Base-by-base conservation (phyloP, 768 basidiomycete genomes). In the Suillus subalutaceus region DNA sequence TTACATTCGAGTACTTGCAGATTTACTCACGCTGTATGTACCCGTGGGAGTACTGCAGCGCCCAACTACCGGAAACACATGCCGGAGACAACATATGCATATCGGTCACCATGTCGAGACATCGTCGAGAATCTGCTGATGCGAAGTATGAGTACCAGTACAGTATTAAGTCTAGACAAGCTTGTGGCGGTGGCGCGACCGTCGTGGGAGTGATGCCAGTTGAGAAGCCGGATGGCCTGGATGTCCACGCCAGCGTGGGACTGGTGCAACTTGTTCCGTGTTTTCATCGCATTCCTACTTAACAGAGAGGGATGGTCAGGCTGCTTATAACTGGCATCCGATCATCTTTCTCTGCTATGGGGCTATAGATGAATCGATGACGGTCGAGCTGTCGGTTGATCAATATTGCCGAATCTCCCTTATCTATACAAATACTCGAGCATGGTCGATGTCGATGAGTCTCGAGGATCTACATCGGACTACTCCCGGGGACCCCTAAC, bases 301-400 rank as follows among this genome's bases (percentile, higher is more conserved):
- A 55, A 18, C 53, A 55, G 30, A 35, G 53, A 55, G 18, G 53
- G 30, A 55, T 55, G 53, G 53, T 5, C 53, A 20, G 53, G 53
- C 30, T 55, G 30, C 53, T 26, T 18, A 55, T 10, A 10, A 18
- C 30, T 55, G 53, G 53, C 18, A 20, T 55, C 32, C 16, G 32
- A 1, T 35, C 53, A 35, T 35, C 32, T 35, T 32, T 55, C 53
- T 32, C 30, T 55, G 53, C 32, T 55, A 55, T 32, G 50, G 3
- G 2, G 18, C 16, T 55, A 18, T 16, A 16, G 30, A 4, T n/a
- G n/a, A n/a, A n/a, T 53, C 26, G 26, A n/a, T 26, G 26, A 26
- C 26, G 18, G 52, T 6, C 48, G n/a, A 46, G 20, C 20, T 46
- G 9, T n/a, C 46, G 46, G 23, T 20, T 8, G 44, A n/a, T 50